phyloP scores from a whole-genome alignment of 257 asterid species.

The Marsdenia floribunda region DNA sequence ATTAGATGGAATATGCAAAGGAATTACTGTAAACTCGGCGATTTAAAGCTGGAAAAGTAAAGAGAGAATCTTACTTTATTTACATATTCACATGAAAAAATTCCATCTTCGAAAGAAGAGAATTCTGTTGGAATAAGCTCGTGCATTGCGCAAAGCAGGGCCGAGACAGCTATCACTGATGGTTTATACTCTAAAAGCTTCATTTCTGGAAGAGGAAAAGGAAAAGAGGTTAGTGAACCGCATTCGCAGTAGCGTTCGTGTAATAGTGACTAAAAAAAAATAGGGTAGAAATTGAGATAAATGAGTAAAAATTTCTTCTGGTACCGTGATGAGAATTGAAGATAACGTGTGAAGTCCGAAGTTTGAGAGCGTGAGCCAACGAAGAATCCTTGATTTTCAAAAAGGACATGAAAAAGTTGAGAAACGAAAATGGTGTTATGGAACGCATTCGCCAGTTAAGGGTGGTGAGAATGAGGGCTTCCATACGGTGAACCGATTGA shows the following conservation, averaged over 20 bases:
- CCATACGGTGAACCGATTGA: conserved; percentile 46
- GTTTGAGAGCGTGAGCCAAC: conserved; percentile 27
- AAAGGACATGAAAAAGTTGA: conserved; percentile 35
- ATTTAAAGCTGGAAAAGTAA: background rate
- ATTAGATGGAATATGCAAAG: background rate
- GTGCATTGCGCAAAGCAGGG: conserved; percentile 42
- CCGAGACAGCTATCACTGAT: conserved; percentile 52
- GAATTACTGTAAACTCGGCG: background rate
- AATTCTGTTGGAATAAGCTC: conserved; percentile 31
- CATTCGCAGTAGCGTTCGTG: background rate
- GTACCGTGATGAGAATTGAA: conserved; percentile 42
- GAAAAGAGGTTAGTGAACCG: background rate
- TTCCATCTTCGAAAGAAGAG: conserved; percentile 28
- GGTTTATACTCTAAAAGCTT: conserved; percentile 45
- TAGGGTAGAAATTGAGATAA: background rate
- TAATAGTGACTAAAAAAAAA: background rate
- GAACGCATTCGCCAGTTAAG: conserved; percentile 60
- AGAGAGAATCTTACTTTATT: conserved; percentile 28
- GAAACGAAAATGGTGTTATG: conserved; percentile 59
- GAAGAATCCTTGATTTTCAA: conserved; percentile 26
- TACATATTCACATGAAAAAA: conserved; percentile 32
- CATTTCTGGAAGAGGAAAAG: conserved; percentile 25
- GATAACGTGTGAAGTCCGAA: conserved; percentile 38
- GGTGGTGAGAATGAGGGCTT: conserved; percentile 37
- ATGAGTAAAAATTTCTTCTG: background rate